These are phyloP conservation scores for Euphorbia tirucalli DNA, from an alignment of 345 rosid genomes.

Conservation along the genomic window DNA sequence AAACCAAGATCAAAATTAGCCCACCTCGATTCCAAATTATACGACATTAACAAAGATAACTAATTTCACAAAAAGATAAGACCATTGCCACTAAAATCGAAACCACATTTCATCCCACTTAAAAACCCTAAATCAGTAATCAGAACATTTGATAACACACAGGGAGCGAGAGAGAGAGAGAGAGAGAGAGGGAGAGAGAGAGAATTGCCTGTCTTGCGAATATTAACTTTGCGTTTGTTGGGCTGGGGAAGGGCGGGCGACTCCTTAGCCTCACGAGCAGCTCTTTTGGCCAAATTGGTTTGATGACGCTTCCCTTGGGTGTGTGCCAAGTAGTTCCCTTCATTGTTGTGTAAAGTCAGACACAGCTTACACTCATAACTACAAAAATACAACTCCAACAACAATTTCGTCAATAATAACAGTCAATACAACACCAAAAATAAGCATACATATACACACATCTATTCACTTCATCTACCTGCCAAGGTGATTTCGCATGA, in stretches of 20 bases:
- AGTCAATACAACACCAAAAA: not conserved
- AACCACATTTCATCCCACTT: too few species aligned
- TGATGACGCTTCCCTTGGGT: conserved; percentile 98
- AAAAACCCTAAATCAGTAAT: not conserved
- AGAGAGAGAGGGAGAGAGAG: not conserved
- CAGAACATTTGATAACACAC: not conserved
- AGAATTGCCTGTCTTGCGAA: conserved; percentile 67
- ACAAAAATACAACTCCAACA: conserved; percentile 22
- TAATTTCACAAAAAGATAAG: not conserved
- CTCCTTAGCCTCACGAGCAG: conserved; percentile 94
- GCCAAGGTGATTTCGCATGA: conserved; percentile 99
- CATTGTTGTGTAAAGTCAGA: conserved; percentile 94
- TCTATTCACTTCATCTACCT: conserved; percentile 41
- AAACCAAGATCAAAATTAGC: not conserved
- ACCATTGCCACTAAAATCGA: not conserved
- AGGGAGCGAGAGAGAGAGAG: too few species aligned
- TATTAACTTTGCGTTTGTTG: conserved; percentile 77
- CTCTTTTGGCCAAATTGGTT: conserved; percentile 95
- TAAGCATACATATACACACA: not conserved
- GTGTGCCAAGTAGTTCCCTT: conserved; percentile 98
- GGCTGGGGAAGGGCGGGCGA: conserved; percentile 94
- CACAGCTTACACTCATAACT: conserved; percentile 99
- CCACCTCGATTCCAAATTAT: not conserved
- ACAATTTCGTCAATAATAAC: not conserved
- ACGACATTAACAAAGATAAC: not conserved